Evolutionary conservation across 2,329 filamentous ascomycete genomes (phyloP).

Genomic region (Beauveria bassiana): DNA sequence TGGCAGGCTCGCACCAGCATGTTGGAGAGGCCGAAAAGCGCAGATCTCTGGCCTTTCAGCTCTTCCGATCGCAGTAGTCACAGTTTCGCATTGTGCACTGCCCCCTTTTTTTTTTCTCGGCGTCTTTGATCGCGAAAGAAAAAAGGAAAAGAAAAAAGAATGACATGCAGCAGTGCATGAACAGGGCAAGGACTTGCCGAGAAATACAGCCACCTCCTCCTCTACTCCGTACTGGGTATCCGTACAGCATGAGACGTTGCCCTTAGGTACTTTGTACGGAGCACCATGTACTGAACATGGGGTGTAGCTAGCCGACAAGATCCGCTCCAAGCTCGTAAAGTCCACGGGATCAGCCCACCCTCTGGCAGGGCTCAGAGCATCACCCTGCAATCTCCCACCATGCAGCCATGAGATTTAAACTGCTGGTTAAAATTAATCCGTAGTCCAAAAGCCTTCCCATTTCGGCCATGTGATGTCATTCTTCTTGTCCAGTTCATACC

Average conservation of each 20-base stretch:
- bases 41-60: not conserved
- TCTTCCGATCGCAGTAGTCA: not conserved
- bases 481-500: not conserved
- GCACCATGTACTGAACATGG: too few relatives aligned
- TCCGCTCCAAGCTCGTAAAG: not conserved
- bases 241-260: too few relatives aligned
- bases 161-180: not conserved
- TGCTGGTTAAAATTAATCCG: not conserved
- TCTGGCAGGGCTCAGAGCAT: not conserved
- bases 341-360: not conserved
- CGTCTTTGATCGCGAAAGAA: not conserved
- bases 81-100: not conserved
- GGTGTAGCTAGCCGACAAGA: not conserved
- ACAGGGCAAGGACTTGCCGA: not conserved
- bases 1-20: not conserved
- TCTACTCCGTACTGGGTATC: not conserved
- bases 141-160: not conserved
- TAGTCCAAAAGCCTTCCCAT: not conserved
- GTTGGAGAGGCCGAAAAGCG: not conserved
- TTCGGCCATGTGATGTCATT: slow-evolving; percentile 1
- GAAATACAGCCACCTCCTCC: not conserved
- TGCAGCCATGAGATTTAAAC: slow-evolving; percentile 2
- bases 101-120: not conserved
- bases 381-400: slow-evolving; percentile 6
- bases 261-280: too few relatives aligned